These are phyloP conservation scores for Fusarium sp. DNA, from an alignment of 2,329 filamentous ascomycete species.

Conservation along the genomic window DNA sequence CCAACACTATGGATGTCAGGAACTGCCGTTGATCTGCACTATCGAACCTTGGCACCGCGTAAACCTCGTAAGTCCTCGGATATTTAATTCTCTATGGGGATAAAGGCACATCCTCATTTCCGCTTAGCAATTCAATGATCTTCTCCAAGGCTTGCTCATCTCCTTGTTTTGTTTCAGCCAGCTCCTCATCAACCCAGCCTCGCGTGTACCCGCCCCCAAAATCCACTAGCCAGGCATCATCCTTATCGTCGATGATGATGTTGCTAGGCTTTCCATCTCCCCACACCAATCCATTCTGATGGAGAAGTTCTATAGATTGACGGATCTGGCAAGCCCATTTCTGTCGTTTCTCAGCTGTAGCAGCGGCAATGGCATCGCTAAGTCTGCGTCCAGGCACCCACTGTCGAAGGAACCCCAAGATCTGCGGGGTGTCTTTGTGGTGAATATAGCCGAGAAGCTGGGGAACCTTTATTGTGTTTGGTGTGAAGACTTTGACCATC, in stretches of 20 bases:
- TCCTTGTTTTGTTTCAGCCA: neutral
- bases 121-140: neutral
- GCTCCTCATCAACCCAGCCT: neutral
- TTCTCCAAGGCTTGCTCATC: neutral
- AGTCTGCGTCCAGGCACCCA: neutral
- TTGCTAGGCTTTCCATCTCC: neutral
- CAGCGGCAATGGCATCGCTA: rapidly evolving
- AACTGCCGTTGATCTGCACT: neutral
- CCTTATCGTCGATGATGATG: neutral
- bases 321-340: neutral
- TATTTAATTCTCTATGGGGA: neutral
- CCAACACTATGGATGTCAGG: neutral
- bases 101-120: rapidly evolving
- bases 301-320: rapidly evolving
- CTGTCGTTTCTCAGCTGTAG: rapidly evolving
- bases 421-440: neutral
- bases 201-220: neutral
- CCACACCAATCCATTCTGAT: neutral
- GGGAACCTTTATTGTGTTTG: neutral
- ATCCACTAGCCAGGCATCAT: neutral
- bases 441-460: neutral
- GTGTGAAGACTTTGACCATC: too few relatives aligned
- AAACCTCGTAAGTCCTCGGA: neutral
- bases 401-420: neutral
- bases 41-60: neutral